Evolutionary conservation across 805 yeast species (phyloP), one percentile per base, ranked within the genome.

Genomic region (Citeromyces nyonsensis): DNA sequence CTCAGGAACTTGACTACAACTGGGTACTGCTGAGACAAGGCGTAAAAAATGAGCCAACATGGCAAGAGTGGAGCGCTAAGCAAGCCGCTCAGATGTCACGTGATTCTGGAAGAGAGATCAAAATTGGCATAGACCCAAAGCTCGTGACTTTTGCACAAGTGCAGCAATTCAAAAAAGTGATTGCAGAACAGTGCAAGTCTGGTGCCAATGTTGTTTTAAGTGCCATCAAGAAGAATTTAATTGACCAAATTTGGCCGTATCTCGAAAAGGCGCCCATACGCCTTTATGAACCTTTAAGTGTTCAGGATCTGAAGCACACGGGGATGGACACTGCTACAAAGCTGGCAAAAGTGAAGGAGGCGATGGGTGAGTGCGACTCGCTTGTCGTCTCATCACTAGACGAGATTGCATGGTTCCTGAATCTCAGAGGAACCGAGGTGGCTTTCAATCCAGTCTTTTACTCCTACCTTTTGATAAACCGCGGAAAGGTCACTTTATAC

Each of bases 361-460:
- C 45, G 34, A 35, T 51, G 52, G 56, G 47, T 22, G 29, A 38
- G 7, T 40, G 44, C 10, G 32, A 41, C 6, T 41, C 50, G 1
- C 26, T 56, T 33, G 57, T 69, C 8, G 49, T 67, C 5, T 48
- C 47, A 10, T 47, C 47, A 32, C 49, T 67, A 36, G 73, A 67
- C 43, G 70, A 66, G 39, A 52, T 66, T 35, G 73, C 73, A 4
- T 67, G 73, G 73, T 43, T 64, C 20, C 47, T 67, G 37, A 68
- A 68, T 39, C 48, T 69, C 35, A 51, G 76, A 37, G 75, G 74
- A 10, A 38, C 44, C 14, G 97, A 88, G 49, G 76, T 88, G 36
- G 76, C 75, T 4, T 88, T 66, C 48, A 77, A 78, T 45, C 96
- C 97, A 1, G 88, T 85, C 2, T 91, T 88, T 49, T 84, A 73